Evolutionary conservation across 1,284 basidiomycete genomes (phyloP).

Genomic region (Boletus hoseneyae): DNA sequence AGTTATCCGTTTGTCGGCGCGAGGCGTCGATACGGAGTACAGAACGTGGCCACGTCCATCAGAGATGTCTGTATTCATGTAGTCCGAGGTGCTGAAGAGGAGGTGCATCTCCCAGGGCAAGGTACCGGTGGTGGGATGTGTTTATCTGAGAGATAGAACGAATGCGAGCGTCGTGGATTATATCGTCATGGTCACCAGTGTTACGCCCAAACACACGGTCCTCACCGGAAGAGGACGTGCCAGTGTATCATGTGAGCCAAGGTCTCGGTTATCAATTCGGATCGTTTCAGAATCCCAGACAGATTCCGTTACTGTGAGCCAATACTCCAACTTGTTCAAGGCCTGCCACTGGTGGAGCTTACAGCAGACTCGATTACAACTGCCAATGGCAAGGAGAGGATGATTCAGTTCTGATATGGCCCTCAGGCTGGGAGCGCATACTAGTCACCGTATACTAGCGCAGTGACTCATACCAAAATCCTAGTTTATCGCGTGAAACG

Average conservation of each 20-base stretch:
- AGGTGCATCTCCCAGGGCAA: constrained; percentile 17
- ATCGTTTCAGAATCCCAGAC: not conserved
- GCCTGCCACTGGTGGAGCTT: too few species aligned
- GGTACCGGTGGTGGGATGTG: not conserved
- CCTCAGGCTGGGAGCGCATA: too few species aligned
- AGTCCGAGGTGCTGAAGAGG: constrained; percentile 23
- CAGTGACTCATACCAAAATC: too few species aligned
- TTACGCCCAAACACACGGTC: not conserved
- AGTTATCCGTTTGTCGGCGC: constrained; percentile 21
- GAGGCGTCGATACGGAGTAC: constrained; percentile 26
- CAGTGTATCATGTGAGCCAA: constrained; percentile 10
- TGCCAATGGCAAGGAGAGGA: too few species aligned
- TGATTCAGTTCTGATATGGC: too few species aligned
- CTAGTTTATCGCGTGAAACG: too few species aligned
- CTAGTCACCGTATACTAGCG: too few species aligned
- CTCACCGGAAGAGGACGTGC: too few species aligned
- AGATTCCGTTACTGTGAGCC: not conserved
- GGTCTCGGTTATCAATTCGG: constrained; percentile 4
- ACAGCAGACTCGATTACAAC: too few species aligned
- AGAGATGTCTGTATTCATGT: constrained; percentile 23
- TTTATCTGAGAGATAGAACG: not conserved
- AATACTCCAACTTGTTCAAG: not conserved
- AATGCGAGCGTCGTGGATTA: not conserved
- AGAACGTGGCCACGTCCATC: constrained; percentile 20
- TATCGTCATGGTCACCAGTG: not conserved